A percentile compares a stretch with the other conserved stretches of the same genome.
These are phyloP conservation scores for Bipolaris cookei DNA, from an alignment of 2,329 filamentous ascomycete species.

Conservation along the genomic window DNA sequence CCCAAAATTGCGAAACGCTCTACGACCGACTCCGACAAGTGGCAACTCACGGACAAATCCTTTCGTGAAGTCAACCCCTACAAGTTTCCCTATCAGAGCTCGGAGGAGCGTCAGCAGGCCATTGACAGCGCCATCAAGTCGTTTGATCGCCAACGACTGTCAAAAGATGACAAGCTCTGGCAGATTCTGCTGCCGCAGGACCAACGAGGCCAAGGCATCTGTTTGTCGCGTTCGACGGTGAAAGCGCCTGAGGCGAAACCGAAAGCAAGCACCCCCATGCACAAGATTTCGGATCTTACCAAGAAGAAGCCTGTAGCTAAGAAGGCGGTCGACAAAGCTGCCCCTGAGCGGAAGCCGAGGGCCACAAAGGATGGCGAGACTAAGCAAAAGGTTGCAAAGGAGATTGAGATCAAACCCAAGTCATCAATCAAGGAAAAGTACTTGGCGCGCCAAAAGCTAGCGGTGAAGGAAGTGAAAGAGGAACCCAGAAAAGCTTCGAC, in stretches of 20 bases:
- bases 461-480: constrained; percentile 30
- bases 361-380: constrained; percentile 19
- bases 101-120: constrained; percentile 63
- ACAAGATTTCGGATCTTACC: constrained; percentile 50
- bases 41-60: constrained; percentile 61
- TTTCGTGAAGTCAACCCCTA: constrained; percentile 68
- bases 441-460: constrained; percentile 27
- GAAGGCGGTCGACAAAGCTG: constrained; percentile 55
- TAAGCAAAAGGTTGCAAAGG: constrained; percentile 21
- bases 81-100: constrained; percentile 63
- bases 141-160: constrained; percentile 66
- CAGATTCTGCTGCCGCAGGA: constrained; percentile 65
- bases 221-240: constrained; percentile 65
- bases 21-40: constrained; percentile 52
- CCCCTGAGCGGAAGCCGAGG: constrained; percentile 33
- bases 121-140: constrained; percentile 68
- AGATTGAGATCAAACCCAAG: constrained; percentile 27
- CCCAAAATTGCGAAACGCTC: constrained; percentile 61
- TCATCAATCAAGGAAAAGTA: constrained; percentile 38
- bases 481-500: constrained; percentile 28
- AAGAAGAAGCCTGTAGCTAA: constrained; percentile 52
- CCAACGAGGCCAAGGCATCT: constrained; percentile 67
- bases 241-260: constrained; percentile 47
- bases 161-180: constrained; percentile 67
- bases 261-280: constrained; percentile 44